phyloP scores from a whole-genome alignment of 169 alveolate species.

The Plasmodium vivax region DNA sequence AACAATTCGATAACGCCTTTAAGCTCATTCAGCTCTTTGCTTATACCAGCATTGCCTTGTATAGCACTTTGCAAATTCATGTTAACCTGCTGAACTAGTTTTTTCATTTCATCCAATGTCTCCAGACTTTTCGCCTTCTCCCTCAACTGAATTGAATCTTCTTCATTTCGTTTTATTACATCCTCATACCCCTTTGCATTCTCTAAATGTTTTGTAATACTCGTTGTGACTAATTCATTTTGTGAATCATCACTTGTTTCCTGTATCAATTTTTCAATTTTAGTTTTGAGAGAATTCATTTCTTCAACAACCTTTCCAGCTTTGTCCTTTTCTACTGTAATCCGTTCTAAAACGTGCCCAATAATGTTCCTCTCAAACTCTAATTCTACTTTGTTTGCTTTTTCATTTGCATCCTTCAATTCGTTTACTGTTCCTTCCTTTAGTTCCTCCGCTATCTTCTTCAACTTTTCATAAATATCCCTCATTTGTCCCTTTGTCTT shows the following conservation, averaged over 20 bases:
- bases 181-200: not conserved
- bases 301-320: slow-evolving; percentile 3
- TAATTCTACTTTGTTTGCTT: not conserved
- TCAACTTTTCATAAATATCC: not conserved
- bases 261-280: not conserved
- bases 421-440: not conserved
- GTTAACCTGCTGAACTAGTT: not conserved
- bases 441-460: not conserved
- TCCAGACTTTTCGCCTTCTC: not conserved
- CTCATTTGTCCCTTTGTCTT: not conserved
- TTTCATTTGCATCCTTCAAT: not conserved
- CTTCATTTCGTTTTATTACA: not conserved
- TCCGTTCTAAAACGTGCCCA: not conserved
- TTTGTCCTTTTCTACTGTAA: not conserved
- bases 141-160: not conserved
- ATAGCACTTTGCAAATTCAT: not conserved
- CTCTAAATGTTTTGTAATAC: not conserved
- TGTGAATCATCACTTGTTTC: not conserved
- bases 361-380: not conserved
- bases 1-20: not conserved
- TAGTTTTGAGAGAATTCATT: slow-evolving; percentile 8
- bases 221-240: not conserved
- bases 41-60: slow-evolving; percentile 6
- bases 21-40: not conserved
- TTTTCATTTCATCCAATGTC: not conserved